phyloP scores from a whole-genome alignment of 257 asterid genomes.

The Nicotiana undulata region DNA sequence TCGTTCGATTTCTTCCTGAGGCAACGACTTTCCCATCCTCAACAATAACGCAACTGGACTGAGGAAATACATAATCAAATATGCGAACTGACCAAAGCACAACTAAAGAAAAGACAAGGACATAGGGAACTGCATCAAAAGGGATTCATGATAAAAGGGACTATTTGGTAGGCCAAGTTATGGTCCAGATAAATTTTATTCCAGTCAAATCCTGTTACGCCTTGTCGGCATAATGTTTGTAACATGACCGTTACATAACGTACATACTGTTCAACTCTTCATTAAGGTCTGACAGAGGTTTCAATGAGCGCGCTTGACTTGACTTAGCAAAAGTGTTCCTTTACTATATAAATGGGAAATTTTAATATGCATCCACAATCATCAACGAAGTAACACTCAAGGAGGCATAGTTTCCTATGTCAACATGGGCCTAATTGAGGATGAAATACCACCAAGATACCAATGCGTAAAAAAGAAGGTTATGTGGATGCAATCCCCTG shows the following conservation, averaged over 20 bases:
- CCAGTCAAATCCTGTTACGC: neutral
- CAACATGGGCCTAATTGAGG: neutral
- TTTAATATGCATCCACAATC: neutral
- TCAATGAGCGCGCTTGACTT: neutral
- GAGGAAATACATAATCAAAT: conserved; percentile 1
- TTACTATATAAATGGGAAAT: neutral
- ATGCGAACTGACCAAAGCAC: conserved; percentile 2
- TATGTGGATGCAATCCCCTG: neutral
- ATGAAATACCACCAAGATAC: neutral
- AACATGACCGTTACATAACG: neutral
- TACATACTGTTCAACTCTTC: neutral
- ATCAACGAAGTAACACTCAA: neutral
- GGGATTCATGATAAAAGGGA: neutral
- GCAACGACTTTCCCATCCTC: conserved; percentile 64
- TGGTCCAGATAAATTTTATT: neutral
- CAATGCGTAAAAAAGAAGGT: neutral
- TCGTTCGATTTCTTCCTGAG: conserved; percentile 69
- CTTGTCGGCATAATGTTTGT: neutral
- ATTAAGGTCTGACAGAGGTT: neutral
- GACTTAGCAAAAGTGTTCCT: neutral
- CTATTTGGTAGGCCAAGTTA: neutral
- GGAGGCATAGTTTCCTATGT: neutral
- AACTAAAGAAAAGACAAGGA: neutral
- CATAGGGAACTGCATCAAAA: neutral
- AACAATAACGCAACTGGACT: conserved; percentile 56